These are phyloP conservation scores for Blepharisma japonicum DNA, from an alignment of 73 alveolate species.

Conservation along the genomic window DNA sequence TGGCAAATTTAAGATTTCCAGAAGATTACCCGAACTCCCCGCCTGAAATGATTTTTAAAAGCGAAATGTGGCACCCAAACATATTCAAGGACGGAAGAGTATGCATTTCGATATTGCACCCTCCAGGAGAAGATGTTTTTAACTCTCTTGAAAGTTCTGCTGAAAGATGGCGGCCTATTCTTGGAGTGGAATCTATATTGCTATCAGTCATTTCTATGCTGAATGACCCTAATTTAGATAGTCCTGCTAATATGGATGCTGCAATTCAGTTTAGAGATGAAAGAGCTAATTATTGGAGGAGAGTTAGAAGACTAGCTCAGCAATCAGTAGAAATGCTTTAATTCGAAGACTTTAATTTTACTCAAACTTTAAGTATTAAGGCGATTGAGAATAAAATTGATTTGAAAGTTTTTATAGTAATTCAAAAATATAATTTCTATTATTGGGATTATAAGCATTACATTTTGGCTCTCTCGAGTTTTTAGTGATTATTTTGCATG, in stretches of 20 bases:
- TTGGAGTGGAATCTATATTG: constrained; percentile 76
- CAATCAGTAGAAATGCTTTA: constrained; percentile 75
- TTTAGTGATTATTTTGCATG: too few species aligned
- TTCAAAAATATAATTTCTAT: too few species aligned
- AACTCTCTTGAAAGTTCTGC: constrained; percentile 44
- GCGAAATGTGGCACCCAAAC: constrained; percentile 95
- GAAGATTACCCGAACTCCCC: constrained; percentile 89
- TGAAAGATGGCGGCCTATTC: constrained; percentile 79
- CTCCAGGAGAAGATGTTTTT: constrained; percentile 58
- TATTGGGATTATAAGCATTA: too few species aligned
- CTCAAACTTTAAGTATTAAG: too few species aligned
- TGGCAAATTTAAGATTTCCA: constrained; percentile 77
- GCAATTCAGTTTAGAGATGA: constrained; percentile 69
- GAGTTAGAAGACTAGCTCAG: constrained; percentile 74
- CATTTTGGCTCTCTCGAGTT: too few species aligned
- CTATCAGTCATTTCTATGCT: constrained; percentile 84
- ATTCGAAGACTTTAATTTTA: background rate
- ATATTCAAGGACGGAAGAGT: constrained; percentile 46
- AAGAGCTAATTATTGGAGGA: constrained; percentile 69
- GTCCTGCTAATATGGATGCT: constrained; percentile 94
- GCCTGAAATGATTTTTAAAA: constrained; percentile 86
- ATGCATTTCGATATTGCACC: constrained; percentile 58
- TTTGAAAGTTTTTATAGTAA: too few species aligned
- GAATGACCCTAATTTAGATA: constrained; percentile 83
- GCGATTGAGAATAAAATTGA: too few species aligned